These are phyloP conservation scores for Blastosporella zonata DNA, from an alignment of 1,284 basidiomycete genomes.

Conservation along the genomic window DNA sequence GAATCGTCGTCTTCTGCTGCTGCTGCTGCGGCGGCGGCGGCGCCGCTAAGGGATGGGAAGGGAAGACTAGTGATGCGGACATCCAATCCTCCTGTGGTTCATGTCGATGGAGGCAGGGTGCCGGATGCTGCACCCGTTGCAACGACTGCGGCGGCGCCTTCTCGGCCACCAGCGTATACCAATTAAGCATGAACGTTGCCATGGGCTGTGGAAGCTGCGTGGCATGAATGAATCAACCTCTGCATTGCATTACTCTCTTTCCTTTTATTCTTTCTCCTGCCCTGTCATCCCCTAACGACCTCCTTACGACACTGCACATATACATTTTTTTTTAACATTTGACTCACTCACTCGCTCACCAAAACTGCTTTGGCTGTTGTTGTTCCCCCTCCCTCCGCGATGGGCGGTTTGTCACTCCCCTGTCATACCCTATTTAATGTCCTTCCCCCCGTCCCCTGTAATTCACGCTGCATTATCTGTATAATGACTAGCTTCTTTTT, in stretches of 20 bases:
- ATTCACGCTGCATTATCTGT: neutral
- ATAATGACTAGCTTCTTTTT: neutral
- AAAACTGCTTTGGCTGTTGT: slow-evolving; percentile 1
- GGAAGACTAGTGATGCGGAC: slow-evolving; percentile 24
- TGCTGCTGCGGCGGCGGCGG: slow-evolving; percentile 18
- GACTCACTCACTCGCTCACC: neutral
- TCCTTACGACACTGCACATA: neutral
- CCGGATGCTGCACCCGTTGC: neutral
- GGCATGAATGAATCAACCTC: neutral
- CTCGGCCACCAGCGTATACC: slow-evolving; percentile 12
- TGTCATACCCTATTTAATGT: slow-evolving; percentile 2
- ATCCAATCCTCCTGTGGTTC: slow-evolving; percentile 27
- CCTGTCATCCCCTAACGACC: neutral
- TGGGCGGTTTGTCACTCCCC: neutral
- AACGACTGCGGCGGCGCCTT: slow-evolving; percentile 1
- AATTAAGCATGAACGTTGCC: neutral
- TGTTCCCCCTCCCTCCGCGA: neutral
- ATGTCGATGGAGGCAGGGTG: slow-evolving; percentile 30
- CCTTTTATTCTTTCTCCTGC: neutral
- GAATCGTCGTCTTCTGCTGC: slow-evolving; percentile 17
- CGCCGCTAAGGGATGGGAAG: slow-evolving; percentile 26
- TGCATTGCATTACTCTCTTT: neutral
- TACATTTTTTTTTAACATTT: no score
- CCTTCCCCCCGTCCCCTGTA: neutral
- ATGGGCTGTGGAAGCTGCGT: neutral